Evolutionary conservation across 1,139 yeast genomes (phyloP), one percentile per base, ranked within the genome.

Genomic region (Lodderomyces elongisporus): DNA sequence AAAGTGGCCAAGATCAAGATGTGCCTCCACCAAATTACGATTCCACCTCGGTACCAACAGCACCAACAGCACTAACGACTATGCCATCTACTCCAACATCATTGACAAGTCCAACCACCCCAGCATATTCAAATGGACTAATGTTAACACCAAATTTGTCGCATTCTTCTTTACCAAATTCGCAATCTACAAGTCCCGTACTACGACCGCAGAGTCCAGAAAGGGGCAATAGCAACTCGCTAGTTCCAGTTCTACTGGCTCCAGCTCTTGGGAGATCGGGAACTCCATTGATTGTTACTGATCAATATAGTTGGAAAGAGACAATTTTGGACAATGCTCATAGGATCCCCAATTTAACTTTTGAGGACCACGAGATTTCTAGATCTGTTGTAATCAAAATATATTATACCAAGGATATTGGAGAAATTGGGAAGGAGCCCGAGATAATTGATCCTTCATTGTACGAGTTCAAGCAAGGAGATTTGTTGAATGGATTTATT

Each of bases 381-480:
- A 48, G 52, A 17, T 48, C 57, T 1, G 44, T 66, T 2, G 46
- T 56, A 10, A 50, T 65, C 15, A 44, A 56, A 3, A 46, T 62
- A 16, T 47, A 46, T 28, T 66, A 64, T 41, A 67, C 70, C 4
- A 56, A 58, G 30, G 62, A 64, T 12, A 51, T 63, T 12, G 60
- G 69, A 15, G 49, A 53, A 33, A 20, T 47, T 3, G 60, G 62
- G 4, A 48, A 47, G 28, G 38, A 32, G 2, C 67, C 67, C 1
- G 54, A 47, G 30, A 40, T 49, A n/a, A 54, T 66, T 9, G 65
- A 66, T 33, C 64, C 67, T 3, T 52, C 56, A 35, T 38, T 49
- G 17, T 53, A 45, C 41, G 72, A 66, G 38, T 67, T 60, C 42
- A 58, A 56, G 27, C 68, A 60, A 38, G 73, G 73, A 7, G 71